Percentiles rank a stretch among this genome's conserved stretches.
Conservation (phyloP, 2,329 filamentous ascomycete species). For the Aspergillus viridinutans region DNA sequence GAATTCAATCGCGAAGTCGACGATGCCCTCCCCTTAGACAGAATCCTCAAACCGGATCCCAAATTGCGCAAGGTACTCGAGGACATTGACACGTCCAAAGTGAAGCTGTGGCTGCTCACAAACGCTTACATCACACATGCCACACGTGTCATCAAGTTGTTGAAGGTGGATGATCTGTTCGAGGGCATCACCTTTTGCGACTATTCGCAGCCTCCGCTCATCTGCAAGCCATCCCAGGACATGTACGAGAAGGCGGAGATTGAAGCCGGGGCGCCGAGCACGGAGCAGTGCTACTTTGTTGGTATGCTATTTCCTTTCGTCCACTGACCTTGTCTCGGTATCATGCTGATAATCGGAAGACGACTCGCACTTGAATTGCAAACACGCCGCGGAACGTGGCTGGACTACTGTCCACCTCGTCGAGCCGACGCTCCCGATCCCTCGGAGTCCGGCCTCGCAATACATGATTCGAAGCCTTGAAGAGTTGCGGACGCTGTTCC, state of each 20-base stretch:
- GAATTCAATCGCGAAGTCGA: constrained; percentile 95
- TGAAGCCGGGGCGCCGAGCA: constrained; percentile 67
- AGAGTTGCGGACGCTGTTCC: constrained; percentile 72
- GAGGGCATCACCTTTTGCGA: constrained; percentile 95
- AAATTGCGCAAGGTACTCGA: constrained; percentile 70
- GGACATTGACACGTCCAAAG: constrained; percentile 77
- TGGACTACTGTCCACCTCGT: constrained; percentile 86
- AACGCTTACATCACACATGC: constrained; percentile 93
- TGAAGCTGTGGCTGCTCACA: constrained; percentile 89
- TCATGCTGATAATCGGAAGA: constrained; percentile 46
- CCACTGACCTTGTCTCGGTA: not conserved
- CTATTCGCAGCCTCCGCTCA: constrained; percentile 66
- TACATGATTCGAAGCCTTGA: constrained; percentile 71
- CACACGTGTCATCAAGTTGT: constrained; percentile 71
- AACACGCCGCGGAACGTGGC: constrained; percentile 69
- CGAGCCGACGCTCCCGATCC: constrained; percentile 66
- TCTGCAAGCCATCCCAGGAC: constrained; percentile 79
- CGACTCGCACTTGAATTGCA: constrained; percentile 81
- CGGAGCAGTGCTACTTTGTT: constrained; percentile 83
- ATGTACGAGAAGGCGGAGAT: constrained; percentile 89
- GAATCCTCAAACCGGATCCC: constrained; percentile 73
- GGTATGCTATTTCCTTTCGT: constrained; percentile 53
- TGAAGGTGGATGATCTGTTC: constrained; percentile 83
- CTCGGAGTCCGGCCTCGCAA: constrained; percentile 62
- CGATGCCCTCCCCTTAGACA: constrained; percentile 84